Percentiles rank a stretch among this genome's conserved stretches.
These are phyloP conservation scores for Wickerhamomyces sp. DNA, from an alignment of 1,139 yeast species.

Conservation along the genomic window DNA sequence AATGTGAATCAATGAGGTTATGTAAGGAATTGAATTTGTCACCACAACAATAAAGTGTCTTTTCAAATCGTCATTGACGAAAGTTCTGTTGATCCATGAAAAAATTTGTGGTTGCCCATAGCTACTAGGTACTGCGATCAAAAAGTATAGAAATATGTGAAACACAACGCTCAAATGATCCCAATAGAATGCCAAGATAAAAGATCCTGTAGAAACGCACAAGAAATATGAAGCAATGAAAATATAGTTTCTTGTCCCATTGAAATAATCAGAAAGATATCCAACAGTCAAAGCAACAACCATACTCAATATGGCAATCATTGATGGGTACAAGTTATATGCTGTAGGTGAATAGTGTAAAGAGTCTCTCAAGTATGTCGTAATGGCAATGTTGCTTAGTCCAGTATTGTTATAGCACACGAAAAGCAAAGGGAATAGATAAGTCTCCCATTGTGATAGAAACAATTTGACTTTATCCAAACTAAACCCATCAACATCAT, in stretches of 20 bases:
- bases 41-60: slow-evolving; percentile 44
- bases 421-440: slow-evolving; percentile 20
- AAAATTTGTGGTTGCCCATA: slow-evolving; percentile 42
- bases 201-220: slow-evolving; percentile 5
- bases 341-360: slow-evolving; percentile 3
- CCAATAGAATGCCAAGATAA: slow-evolving; percentile 6
- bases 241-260: slow-evolving; percentile 6
- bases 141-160: slow-evolving; percentile 40
- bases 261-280: slow-evolving; percentile 7
- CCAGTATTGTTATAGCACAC: slow-evolving; percentile 10
- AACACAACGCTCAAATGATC: slow-evolving; percentile 19
- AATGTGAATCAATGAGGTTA: slow-evolving; percentile 27
- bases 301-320: slow-evolving; percentile 8
- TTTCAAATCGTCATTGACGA: slow-evolving; percentile 43
- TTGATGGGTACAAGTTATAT: slow-evolving; percentile 8
- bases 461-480: slow-evolving; percentile 32
- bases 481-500: slow-evolving; percentile 36
- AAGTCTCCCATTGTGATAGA: slow-evolving; percentile 40
- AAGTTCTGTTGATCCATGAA: slow-evolving; percentile 46
- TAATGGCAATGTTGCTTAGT: slow-evolving; percentile 4
- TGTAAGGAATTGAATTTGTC: slow-evolving; percentile 47
- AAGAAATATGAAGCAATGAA: slow-evolving; percentile 6
- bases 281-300: slow-evolving; percentile 7
- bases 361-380: slow-evolving; percentile 9
- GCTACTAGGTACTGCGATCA: slow-evolving; percentile 42